Evolutionary conservation across 140 eudicot genomes (phyloP), one percentile per base, ranked within the genome.

Genomic region (Anethum foeniculum): DNA sequence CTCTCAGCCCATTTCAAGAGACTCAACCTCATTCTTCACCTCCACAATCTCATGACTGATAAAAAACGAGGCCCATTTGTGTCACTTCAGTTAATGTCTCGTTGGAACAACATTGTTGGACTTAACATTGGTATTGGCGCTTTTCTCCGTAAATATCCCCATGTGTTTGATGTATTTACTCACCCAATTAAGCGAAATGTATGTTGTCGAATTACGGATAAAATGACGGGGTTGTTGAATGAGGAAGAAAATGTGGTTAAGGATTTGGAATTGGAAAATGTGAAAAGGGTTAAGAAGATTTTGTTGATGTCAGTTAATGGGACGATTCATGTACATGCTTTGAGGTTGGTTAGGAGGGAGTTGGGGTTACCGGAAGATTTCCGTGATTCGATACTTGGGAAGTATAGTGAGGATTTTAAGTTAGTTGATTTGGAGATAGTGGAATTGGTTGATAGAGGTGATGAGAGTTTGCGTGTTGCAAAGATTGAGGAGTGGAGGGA

Each of bases 301-400:
- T 62, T 94, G 48, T 76, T 88, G 87, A 89, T 94, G 90, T 90
- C 96, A 49, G 85, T 85, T 18, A 86, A 80, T 16, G 93, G 97
- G 30, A 86, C 79, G 62, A 83, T 94, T 56, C 98, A 92, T 81
- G 77, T 92, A 19, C 97, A 94, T 80, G 97, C 93, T 60, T 81
- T 94, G 83, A 88, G 98, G 76, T 82, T 94, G 86, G 83, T 86
- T 64, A 90, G 91, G 71, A 81, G 86, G 76, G 96, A 92, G 73
- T 67, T 94, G 79, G 98, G 98, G 25, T 86, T 92, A 71, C 98
- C 98, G 0, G 89, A 90, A 18, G 86, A 94, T 89, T 94, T 94
- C 23, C 84, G 88, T 3, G 96, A 92, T 14, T 90, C 96, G 16
- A 88, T 94, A 65, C 85, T 94, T 5, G 78, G 54, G 25, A 94